Base-by-base conservation (phyloP, 768 basidiomycete genomes). In the Rickenella mellea region DNA sequence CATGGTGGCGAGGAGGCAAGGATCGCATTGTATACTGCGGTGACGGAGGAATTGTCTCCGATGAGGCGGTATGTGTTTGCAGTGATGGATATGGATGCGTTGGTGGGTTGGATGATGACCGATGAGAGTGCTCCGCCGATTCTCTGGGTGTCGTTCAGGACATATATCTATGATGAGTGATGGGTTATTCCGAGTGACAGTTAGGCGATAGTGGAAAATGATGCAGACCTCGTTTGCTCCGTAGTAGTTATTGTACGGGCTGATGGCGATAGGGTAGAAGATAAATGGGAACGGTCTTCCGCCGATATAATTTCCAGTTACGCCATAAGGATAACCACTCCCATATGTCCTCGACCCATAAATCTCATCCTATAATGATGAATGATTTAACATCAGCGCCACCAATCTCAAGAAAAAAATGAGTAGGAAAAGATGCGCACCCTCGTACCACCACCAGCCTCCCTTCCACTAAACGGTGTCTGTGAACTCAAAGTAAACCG, bases 31-130 rank as follows among this genome's bases (percentile, higher is more conserved):
- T 73, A 66, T 32, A 77, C 65, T 0, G 68, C 64, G 1, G 50
- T 39, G 4, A 74, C 56, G 0, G 74, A 76, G 26, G 62, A 55
- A 45, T 70, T 72, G 43, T 76, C 75, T 0, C 73, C 56, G 5
- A 75, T 46, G 6, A 78, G 35, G 24, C 69, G 64, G 49, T 71
- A 76, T 1, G 68, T 63, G 35, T 55, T 60, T 3, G 56, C 55
- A 5, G 51, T 57, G 27, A 56, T 65, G 15, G 70, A 69, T 6
- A 51, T 31, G 52, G 74, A 71, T n/a, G n/a, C n/a, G n/a, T n/a
- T n/a, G 19, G 33, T 19, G 11, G 33, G 33, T 14, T 36, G 33
- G 11, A 36, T 14, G 33, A 36, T 36, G 11, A 22, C 33, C 3
- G 15, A 2, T 19, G 33, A 36, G 33, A 36, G 33, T 17, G 19